A percentile compares a stretch with the other conserved stretches of the same genome.
These are phyloP conservation scores for Verticillium dahliae DNA, from an alignment of 2,329 filamentous ascomycete species.

Conservation along the genomic window DNA sequence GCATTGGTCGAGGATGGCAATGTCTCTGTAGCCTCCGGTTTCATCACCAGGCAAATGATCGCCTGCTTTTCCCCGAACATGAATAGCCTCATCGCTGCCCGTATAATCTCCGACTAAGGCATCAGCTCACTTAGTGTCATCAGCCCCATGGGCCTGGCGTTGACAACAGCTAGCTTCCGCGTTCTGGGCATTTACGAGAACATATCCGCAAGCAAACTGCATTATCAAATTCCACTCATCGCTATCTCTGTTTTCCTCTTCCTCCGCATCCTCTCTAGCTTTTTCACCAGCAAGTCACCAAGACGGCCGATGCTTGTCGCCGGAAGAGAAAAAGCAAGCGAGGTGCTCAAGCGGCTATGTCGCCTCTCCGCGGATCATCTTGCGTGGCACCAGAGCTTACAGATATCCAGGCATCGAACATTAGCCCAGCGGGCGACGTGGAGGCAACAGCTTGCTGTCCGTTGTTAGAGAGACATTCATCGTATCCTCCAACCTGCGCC, in stretches of 20 bases:
- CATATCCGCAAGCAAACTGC: constrained; percentile 16
- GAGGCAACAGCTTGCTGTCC: constrained; percentile 12
- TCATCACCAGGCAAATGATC: constrained; percentile 25
- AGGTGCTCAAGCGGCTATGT: constrained; percentile 12
- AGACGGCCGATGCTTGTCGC: constrained; percentile 26
- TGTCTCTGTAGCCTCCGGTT: constrained; percentile 13
- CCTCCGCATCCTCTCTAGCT: constrained; percentile 14
- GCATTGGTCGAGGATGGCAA: constrained; percentile 12
- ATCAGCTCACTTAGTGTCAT: constrained; percentile 28
- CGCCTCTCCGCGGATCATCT: constrained; percentile 17
- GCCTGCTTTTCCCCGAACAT: constrained; percentile 19
- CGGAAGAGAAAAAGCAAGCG: constrained; percentile 17
- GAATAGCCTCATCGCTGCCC: constrained; percentile 24
- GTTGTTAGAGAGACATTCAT: constrained; percentile 28
- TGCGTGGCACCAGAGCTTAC: constrained; percentile 18
- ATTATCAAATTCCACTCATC: constrained; percentile 22
- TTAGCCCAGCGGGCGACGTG: constrained; percentile 7
- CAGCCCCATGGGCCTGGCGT: constrained; percentile 16
- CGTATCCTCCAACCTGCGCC: constrained; percentile 28
- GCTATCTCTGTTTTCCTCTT: constrained; percentile 15
- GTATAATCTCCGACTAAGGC: constrained; percentile 28
- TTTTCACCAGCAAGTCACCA: constrained; percentile 29
- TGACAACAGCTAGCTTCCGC: constrained; percentile 15
- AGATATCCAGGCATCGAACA: constrained; percentile 22
- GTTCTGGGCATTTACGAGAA: constrained; percentile 26